Evolutionary conservation across 345 rosid species (phyloP).

Genomic region (Citropsis articulata): DNA sequence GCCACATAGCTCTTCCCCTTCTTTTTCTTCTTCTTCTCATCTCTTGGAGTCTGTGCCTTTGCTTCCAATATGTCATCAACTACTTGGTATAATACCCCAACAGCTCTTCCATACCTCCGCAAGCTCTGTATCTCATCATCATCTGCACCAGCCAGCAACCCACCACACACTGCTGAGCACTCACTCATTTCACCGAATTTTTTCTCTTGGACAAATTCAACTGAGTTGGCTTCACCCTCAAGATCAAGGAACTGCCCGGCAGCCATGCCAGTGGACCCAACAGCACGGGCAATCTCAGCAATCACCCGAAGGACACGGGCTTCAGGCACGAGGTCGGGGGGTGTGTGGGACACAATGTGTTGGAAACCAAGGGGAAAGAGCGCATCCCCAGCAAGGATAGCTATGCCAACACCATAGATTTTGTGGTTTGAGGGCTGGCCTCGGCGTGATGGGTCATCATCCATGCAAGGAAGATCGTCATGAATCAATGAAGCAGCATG

Average conservation of each 20-base stretch:
- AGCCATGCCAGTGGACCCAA: slow-evolving; percentile 95
- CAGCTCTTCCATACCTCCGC: slow-evolving; percentile 83
- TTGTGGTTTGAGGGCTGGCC: slow-evolving; percentile 92
- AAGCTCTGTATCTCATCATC: slow-evolving; percentile 68
- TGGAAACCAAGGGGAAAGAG: slow-evolving; percentile 91
- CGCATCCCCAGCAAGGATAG: slow-evolving; percentile 94
- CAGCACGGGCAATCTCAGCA: slow-evolving; percentile 86
- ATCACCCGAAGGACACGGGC: slow-evolving; percentile 63
- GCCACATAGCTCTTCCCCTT: slow-evolving; percentile 53
- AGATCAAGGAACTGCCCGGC: slow-evolving; percentile 95
- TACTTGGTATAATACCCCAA: slow-evolving; percentile 81
- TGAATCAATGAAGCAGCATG: slow-evolving; percentile 92
- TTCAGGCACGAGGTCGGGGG: slow-evolving; percentile 63
- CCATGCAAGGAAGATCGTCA: slow-evolving; percentile 97
- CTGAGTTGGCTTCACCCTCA: slow-evolving; percentile 60
- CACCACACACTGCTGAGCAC: slow-evolving; percentile 96
- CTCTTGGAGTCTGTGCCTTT: slow-evolving; percentile 18
- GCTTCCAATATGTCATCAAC: slow-evolving; percentile 64
- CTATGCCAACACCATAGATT: slow-evolving; percentile 70
- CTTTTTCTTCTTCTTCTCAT: slow-evolving; percentile 27
- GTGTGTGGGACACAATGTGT: slow-evolving; percentile 83
- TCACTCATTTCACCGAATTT: slow-evolving; percentile 84
- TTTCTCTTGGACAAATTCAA: slow-evolving; percentile 76
- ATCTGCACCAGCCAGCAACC: slow-evolving; percentile 76
- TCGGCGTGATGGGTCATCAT: slow-evolving; percentile 74